Evolutionary conservation across 192 early-diverging fungal genomes (phyloP).

Genomic region (Entophlyctis helioformis): DNA sequence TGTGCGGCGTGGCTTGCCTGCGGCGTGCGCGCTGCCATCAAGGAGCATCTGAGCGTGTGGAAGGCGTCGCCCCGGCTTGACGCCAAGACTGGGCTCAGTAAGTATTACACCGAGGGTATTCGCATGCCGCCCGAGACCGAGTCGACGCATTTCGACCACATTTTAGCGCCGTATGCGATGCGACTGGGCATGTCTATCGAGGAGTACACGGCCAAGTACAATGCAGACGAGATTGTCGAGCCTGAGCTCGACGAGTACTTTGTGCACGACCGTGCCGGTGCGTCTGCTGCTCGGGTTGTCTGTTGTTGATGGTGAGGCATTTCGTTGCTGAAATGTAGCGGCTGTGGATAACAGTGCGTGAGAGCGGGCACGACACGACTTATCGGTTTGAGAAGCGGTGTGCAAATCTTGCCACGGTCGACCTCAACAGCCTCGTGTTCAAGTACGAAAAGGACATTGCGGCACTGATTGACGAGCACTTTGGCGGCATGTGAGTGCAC

Average conservation of each 20-base stretch:
- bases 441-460: constrained; percentile 93
- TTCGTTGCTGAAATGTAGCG: not conserved
- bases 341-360: constrained; percentile 48
- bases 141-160: constrained; percentile 51
- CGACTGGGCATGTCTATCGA: constrained; percentile 38
- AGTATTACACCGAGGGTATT: constrained; percentile 77
- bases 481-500: constrained; percentile 20
- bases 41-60: constrained; percentile 93
- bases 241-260: constrained; percentile 90
- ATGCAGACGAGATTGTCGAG: constrained; percentile 47
- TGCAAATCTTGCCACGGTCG: constrained; percentile 85
- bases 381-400: constrained; percentile 86
- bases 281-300: not conserved
- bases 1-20: constrained; percentile 59
- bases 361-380: constrained; percentile 94
- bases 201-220: constrained; percentile 61
- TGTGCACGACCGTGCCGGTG: constrained; percentile 83
- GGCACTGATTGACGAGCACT: constrained; percentile 43
- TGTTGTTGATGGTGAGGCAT: not conserved
- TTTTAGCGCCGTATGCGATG: constrained; percentile 68
- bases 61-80: constrained; percentile 70
- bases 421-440: constrained; percentile 86
- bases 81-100: constrained; percentile 57
- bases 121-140: constrained; percentile 99
- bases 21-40: constrained; percentile 62